These are phyloP conservation scores for Pseudopithomyces maydicus DNA, from an alignment of 2,329 filamentous ascomycete genomes.

Conservation along the genomic window DNA sequence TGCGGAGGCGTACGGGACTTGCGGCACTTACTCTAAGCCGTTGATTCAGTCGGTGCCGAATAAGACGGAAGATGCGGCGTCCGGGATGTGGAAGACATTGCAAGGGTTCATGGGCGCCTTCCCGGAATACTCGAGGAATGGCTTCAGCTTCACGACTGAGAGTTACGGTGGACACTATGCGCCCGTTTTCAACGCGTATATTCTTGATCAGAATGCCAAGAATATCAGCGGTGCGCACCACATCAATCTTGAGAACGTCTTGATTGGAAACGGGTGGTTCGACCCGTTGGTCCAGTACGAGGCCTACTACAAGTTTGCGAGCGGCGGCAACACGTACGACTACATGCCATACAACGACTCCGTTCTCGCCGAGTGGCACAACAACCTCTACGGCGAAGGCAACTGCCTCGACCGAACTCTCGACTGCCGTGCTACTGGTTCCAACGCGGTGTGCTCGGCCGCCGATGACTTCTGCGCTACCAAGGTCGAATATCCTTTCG, in stretches of 20 bases:
- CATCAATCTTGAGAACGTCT: conserved; percentile 56
- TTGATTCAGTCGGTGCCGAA: conserved; percentile 59
- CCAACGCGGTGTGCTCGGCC: conserved; percentile 56
- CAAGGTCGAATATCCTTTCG: conserved; percentile 59
- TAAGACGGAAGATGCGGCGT: conserved; percentile 58
- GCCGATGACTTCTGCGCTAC: conserved; percentile 62
- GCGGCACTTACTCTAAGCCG: conserved; percentile 62
- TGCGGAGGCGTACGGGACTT: conserved; percentile 48
- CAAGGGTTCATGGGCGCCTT: conserved; percentile 69
- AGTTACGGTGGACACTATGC: conserved; percentile 65
- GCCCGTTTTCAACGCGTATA: conserved; percentile 59
- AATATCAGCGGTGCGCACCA: conserved; percentile 51
- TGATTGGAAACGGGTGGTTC: conserved; percentile 66
- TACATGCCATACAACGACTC: conserved; percentile 58
- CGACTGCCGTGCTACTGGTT: conserved; percentile 59
- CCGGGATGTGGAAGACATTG: conserved; percentile 65
- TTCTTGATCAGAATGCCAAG: conserved; percentile 53
- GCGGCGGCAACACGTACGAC: conserved; percentile 63
- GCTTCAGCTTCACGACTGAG: conserved; percentile 62
- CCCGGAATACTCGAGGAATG: conserved; percentile 51
- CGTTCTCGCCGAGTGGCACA: conserved; percentile 58
- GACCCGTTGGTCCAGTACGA: conserved; percentile 62
- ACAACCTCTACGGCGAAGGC: conserved; percentile 64
- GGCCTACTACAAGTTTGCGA: conserved; percentile 63
- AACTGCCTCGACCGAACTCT: conserved; percentile 65